Percentiles rank a stretch among this genome's conserved stretches.
Evolutionary conservation across 345 rosid genomes (phyloP).

Genomic region (Stellera chamaejasme): DNA sequence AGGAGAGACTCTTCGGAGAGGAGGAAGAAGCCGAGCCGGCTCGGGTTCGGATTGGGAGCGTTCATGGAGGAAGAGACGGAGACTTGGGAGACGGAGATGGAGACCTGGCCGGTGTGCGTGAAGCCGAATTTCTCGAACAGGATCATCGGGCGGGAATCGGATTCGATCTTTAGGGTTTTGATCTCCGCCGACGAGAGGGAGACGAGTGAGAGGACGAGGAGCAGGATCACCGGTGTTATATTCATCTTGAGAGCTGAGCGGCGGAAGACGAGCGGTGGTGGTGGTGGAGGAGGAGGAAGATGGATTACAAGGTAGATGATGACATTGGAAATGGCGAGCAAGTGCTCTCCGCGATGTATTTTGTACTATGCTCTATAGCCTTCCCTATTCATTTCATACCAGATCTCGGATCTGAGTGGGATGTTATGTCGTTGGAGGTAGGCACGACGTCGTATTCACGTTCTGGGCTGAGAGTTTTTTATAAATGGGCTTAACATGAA

Average conservation of each 20-base stretch:
- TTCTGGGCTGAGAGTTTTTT: no score
- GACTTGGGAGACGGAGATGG: constrained; percentile 56
- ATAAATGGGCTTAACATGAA: no score
- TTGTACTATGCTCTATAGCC: no score
- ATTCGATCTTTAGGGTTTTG: constrained; percentile 48
- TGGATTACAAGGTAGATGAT: not conserved
- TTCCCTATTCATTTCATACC: no score
- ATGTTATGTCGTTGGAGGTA: no score
- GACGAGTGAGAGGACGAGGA: constrained; percentile 21
- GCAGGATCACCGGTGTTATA: constrained; percentile 22
- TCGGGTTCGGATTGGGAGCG: constrained; percentile 41
- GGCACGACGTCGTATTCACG: no score
- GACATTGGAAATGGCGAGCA: not conserved
- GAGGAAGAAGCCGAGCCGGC: constrained; percentile 90
- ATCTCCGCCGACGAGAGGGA: constrained; percentile 49
- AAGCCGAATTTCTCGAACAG: constrained; percentile 95
- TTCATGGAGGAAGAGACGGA: constrained; percentile 39
- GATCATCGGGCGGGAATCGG: constrained; percentile 85
- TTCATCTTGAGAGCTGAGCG: constrained; percentile 25
- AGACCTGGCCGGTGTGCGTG: constrained; percentile 73
- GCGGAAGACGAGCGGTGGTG: not conserved
- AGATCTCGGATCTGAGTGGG: no score
- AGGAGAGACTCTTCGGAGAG: constrained; percentile 84
- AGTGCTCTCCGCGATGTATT: no score
- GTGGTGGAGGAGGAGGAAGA: not conserved